A percentile compares a stretch with the other conserved stretches of the same genome.
Evolutionary conservation across 148 eudicot genomes (phyloP).

Genomic region (Vaccinium corymbosum): DNA sequence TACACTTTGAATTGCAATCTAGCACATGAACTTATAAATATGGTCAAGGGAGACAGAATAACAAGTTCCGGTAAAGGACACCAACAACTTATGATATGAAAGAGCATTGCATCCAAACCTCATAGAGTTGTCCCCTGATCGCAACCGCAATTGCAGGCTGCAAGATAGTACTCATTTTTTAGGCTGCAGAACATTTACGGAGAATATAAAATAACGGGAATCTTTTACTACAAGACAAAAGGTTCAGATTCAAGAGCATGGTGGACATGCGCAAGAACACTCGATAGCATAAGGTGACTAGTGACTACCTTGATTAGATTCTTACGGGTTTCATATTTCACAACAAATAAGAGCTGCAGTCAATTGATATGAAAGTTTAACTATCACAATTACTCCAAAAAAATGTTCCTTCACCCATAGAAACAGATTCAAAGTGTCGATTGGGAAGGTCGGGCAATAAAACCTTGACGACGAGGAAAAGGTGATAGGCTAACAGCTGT

Average conservation of each 20-base stretch:
- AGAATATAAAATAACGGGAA: background rate
- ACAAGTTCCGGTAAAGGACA: background rate
- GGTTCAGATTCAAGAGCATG: background rate
- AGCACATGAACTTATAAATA: slow-evolving; percentile 14
- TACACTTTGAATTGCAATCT: slow-evolving; percentile 92
- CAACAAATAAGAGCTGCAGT: background rate
- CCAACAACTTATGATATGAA: background rate
- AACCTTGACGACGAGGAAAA: background rate
- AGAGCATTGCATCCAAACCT: slow-evolving; percentile 47
- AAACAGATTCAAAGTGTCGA: background rate
- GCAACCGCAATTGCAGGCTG: slow-evolving; percentile 98
- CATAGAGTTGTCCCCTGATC: slow-evolving; percentile 93
- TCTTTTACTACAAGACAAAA: background rate
- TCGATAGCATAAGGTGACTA: background rate
- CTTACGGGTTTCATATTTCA: background rate
- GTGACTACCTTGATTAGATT: background rate
- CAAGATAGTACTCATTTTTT: slow-evolving; percentile 12
- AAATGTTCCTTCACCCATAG: background rate
- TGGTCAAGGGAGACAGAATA: background rate
- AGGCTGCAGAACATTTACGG: background rate
- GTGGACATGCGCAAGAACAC: background rate
- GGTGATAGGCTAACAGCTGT: background rate
- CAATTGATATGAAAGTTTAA: background rate
- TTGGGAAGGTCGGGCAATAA: background rate
- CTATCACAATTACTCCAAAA: no score